Percentiles rank a stretch among this genome's conserved stretches.
Evolutionary conservation across 306 rosid species (phyloP).

Genomic region (Oemleria cerasiformis): DNA sequence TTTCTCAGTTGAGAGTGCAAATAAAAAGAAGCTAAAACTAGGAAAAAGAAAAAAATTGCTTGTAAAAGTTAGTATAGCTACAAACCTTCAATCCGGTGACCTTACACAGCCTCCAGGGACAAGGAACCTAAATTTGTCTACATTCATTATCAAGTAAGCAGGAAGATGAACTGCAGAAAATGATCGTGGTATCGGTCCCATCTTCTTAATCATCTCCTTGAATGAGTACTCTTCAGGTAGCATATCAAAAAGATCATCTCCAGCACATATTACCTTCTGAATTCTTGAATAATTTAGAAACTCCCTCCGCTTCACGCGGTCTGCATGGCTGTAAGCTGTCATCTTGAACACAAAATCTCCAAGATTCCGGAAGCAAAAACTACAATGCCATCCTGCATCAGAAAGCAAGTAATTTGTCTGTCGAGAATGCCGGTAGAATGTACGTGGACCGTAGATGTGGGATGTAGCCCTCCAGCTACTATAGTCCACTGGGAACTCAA

Average conservation of each 20-base stretch:
- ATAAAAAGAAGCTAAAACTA: neutral
- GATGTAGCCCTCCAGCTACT: constrained; percentile 89
- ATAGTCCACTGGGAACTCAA: constrained; percentile 84
- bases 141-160: constrained; percentile 71
- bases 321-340: constrained; percentile 93
- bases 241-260: constrained; percentile 80
- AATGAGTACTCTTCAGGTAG: constrained; percentile 87
- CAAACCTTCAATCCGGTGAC: constrained; percentile 25
- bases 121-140: constrained; percentile 67
- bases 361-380: constrained; percentile 75
- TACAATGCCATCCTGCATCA: constrained; percentile 95
- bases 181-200: constrained; percentile 81
- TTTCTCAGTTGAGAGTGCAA: neutral
- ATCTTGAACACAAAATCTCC: constrained; percentile 80
- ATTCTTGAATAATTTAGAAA: constrained; percentile 68
- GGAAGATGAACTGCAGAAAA: constrained; percentile 91
- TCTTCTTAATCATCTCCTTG: constrained; percentile 67
- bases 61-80: neutral
- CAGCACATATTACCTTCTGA: constrained; percentile 66
- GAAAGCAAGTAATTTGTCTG: constrained; percentile 53
- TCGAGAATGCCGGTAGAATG: constrained; percentile 67
- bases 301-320: constrained; percentile 57
- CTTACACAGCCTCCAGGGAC: constrained; percentile 95
- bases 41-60: neutral
- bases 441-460: constrained; percentile 48